These are phyloP conservation scores for Cyclostephanos invisitatus DNA, from an alignment of 108 stramenopile genomes.

Conservation along the genomic window DNA sequence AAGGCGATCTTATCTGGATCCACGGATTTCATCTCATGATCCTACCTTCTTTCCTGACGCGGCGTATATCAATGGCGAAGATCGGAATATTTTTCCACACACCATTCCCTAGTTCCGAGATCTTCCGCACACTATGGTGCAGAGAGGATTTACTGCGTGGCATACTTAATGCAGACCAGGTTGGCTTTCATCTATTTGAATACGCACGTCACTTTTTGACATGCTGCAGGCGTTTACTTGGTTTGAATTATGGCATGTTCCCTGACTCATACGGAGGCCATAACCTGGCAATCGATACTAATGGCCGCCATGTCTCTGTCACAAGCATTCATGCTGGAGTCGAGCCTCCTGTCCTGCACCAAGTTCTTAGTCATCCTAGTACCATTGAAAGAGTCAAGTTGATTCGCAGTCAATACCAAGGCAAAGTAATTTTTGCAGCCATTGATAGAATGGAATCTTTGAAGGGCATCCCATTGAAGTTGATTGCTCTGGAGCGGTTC, in stretches of 20 bases:
- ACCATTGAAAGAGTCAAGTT: slow-evolving; percentile 57
- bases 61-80: slow-evolving; percentile 87
- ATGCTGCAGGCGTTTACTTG: slow-evolving; percentile 94
- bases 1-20: slow-evolving; percentile 96
- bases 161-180: slow-evolving; percentile 96
- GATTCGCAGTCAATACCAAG: slow-evolving; percentile 75
- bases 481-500: slow-evolving; percentile 93
- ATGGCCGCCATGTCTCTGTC: slow-evolving; percentile 92
- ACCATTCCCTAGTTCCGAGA: slow-evolving; percentile 98
- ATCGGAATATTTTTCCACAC: slow-evolving; percentile 97
- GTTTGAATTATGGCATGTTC: slow-evolving; percentile 92
- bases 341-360: slow-evolving; percentile 85
- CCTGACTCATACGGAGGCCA: slow-evolving; percentile 86
- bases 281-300: slow-evolving; percentile 88
- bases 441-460: slow-evolving; percentile 95
- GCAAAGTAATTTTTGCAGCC: slow-evolving; percentile 85
- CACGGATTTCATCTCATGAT: slow-evolving; percentile 98
- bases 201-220: slow-evolving; percentile 99
- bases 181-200: slow-evolving; percentile 99
- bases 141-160: slow-evolving; percentile 94
- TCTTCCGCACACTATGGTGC: slow-evolving; percentile 94
- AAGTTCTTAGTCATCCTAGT: slow-evolving; percentile 66
- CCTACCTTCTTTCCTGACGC: slow-evolving; percentile 91
- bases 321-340: slow-evolving; percentile 97
- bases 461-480: slow-evolving; percentile 95